Base-by-base conservation (phyloP, 2,329 filamentous ascomycete genomes). In the Aspergillus phoenicis region DNA sequence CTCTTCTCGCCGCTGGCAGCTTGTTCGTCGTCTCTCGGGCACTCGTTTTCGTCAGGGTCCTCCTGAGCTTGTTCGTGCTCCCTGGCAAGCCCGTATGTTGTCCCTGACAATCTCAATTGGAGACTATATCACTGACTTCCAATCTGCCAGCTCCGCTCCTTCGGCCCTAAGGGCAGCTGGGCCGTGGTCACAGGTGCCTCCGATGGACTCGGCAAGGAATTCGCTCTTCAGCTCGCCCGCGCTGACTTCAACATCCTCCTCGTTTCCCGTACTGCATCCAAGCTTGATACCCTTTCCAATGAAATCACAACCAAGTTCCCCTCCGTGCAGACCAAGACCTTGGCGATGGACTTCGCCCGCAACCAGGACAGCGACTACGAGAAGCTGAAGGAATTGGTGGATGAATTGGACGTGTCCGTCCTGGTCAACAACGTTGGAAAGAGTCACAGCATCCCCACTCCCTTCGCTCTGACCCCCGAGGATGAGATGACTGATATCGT, bases 341-440 rank as follows among this genome's bases (percentile, higher is more conserved):
- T 97, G 33, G 88, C 93, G 28, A 97, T 99, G 91, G 95, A 99
- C 81, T 99, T 95, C 77, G 83, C 91, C 7, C 81, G 87, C 72
- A 90, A 97, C 77, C 82, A 88, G 66, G 88, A 95, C 64, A 81
- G 83, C 58, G 93, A 98, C 79, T 98, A 95, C 81, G 85, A 87
- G 59, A 84, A 85, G 51, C 83, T 99, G 52, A 85, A 87, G 66
- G 81, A 85, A 65, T 77, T 91, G 24, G 80, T 97, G 54, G 78
- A 86, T 20, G 89, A 84, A 7, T 85, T 96, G 41, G 93, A 97
- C 67, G 81, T 99, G 26, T 89, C 89, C 48, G 90, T 99, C 63
- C 81, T 99, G 65, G 85, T 99, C 83, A 99, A 99, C 85, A 99
- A 99, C 71, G 95, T 99, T 58, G 95, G 95, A 66, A 89, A 93